Base-by-base conservation (phyloP, 176 grass and related monocot species). In the Oryza meridionalis region DNA sequence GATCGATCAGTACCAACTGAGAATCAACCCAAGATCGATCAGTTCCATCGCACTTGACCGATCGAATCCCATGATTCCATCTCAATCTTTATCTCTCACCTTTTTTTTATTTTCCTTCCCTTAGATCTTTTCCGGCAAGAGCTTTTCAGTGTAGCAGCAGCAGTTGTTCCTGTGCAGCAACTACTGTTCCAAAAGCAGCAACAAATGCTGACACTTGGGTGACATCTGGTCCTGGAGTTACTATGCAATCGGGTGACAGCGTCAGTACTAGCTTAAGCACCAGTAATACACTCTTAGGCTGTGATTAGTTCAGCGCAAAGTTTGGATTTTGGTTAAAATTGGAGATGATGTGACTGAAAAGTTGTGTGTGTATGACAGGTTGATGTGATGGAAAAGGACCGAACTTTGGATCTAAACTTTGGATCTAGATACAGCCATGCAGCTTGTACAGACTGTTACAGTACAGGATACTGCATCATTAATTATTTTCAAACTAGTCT, bases 11-110 rank as follows among this genome's bases (percentile, higher is more conserved):
- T 76, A 19, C 45, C 73, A 58, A 17, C 32, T 35, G 49, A 15
- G 49, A 15, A 76, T 76, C 49, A 37, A 38, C 73, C 73, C 16
- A 76, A 37, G 31, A 76, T 59, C 29, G 73, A 76, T 37, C 73
- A 11, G 73, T 61, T 38, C 50, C 73, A 76, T 59, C 73, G 73
- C 50, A 76, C 73, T 59, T 17, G 6, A 59, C 59, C 17, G 9
- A 59, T 38, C 73, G 2, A 73, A 14, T 62, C 58, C 8, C 44
- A 29, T 73, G 13, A 37, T 37, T 37, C 35, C 35, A 37, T 37
- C 35, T 37, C 35, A 35, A 35, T 31, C 45, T 73, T 4, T 27
- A 13, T 29, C 9, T 32, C 9, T 43, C 42, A 43, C 42, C 6
- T 42, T n/a, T 7, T 17, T 72, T 21, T 35, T 72, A 11, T 3